These are phyloP conservation scores for Mycena rebaudengoi DNA, from an alignment of 768 basidiomycete genomes.

Conservation along the genomic window DNA sequence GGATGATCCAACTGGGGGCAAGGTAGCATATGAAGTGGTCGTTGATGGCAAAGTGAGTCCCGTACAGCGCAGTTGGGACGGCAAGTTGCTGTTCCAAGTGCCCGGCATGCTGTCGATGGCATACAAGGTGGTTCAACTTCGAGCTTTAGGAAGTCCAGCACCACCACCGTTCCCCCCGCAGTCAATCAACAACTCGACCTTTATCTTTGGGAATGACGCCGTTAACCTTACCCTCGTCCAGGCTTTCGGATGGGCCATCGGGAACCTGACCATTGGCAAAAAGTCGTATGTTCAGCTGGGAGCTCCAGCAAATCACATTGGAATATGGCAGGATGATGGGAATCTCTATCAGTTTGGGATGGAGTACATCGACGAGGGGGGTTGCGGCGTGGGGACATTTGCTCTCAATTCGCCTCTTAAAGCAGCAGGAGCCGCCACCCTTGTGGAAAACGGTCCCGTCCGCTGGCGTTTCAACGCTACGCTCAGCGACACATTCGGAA, in stretches of 20 bases:
- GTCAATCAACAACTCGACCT: constrained; percentile 3
- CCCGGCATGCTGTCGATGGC: constrained; percentile 7
- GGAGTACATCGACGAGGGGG: not conserved
- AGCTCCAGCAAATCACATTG: constrained; percentile 3
- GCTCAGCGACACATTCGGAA: constrained; percentile 7
- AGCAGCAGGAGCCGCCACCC: not conserved
- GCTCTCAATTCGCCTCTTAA: not conserved
- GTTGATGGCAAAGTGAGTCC: not conserved
- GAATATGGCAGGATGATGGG: not conserved
- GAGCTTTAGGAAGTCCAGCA: not conserved
- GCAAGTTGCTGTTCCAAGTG: constrained; percentile 10
- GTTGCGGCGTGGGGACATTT: not conserved
- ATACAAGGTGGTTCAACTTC: constrained; percentile 3
- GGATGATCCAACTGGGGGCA: constrained; percentile 2
- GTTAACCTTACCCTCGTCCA: constrained; percentile 1
- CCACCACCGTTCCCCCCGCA: not conserved
- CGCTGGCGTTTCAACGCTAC: constrained; percentile 8
- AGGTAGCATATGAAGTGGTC: not conserved
- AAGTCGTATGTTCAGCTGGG: constrained; percentile 1
- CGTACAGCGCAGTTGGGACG: constrained; percentile 6
- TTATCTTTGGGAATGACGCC: not conserved
- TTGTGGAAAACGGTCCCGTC: constrained; percentile 5
- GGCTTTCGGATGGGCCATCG: not conserved
- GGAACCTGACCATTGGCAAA: constrained; percentile 4
- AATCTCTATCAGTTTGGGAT: constrained; percentile 10